Evolutionary conservation across 2,329 filamentous ascomycete species (phyloP).

Genomic region (Venturia carpophila): DNA sequence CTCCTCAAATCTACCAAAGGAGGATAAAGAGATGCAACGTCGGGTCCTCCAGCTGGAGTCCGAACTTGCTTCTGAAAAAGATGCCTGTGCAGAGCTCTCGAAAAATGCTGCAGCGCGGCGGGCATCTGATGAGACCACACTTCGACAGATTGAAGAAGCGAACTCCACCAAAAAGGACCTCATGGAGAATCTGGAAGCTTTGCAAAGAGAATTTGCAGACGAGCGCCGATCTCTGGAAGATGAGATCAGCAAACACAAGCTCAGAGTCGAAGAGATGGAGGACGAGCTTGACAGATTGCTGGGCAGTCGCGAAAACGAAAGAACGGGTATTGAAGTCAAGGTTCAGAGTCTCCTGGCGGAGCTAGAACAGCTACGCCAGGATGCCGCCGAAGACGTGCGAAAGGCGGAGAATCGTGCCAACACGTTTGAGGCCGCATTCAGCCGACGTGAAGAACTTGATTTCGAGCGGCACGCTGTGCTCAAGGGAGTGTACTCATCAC

Average conservation of each 20-base stretch:
- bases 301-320: conserved; percentile 77
- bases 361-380: conserved; percentile 51
- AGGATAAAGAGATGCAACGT: conserved; percentile 55
- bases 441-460: conserved; percentile 42
- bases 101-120: conserved; percentile 34
- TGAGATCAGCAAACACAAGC: conserved; percentile 68
- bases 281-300: conserved; percentile 82
- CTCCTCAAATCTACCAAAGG: conserved; percentile 50
- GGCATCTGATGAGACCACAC: conserved; percentile 45
- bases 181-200: conserved; percentile 86
- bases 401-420: conserved; percentile 34
- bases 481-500: conserved; percentile 31
- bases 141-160: conserved; percentile 69
- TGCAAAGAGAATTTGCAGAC: conserved; percentile 78
- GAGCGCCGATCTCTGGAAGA: conserved; percentile 77
- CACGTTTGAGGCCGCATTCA: conserved; percentile 52
- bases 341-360: conserved; percentile 63
- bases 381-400: conserved; percentile 43
- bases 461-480: conserved; percentile 28
- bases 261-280: conserved; percentile 78
- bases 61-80: conserved; percentile 67
- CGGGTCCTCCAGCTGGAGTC: conserved; percentile 63
- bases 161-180: conserved; percentile 91
- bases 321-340: conserved; percentile 59
- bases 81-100: conserved; percentile 57